Evolutionary conservation across 371 early-diverging fungal species (phyloP).

Genomic region (Syncephalastrum monosporum): DNA sequence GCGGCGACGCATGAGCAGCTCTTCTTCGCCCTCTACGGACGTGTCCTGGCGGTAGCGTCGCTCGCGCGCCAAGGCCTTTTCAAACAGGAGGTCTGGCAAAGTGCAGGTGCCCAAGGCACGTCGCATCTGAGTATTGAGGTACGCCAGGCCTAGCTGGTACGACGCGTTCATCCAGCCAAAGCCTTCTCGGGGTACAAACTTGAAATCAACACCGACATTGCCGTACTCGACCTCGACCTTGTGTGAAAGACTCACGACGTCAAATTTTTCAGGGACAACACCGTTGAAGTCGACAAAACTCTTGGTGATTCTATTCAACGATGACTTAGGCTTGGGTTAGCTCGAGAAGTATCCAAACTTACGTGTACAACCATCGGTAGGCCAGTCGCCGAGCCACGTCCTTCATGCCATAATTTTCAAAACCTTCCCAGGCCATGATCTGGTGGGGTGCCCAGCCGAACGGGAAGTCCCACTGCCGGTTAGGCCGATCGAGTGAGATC

Average conservation of each 20-base stretch:
- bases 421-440: slow-evolving; percentile 89
- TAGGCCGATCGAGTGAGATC: slow-evolving; percentile 75
- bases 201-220: slow-evolving; percentile 92
- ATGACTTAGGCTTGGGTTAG: background rate
- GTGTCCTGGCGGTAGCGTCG: background rate
- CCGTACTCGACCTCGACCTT: slow-evolving; percentile 93
- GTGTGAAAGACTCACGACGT: slow-evolving; percentile 91
- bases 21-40: slow-evolving; percentile 8
- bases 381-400: slow-evolving; percentile 75
- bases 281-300: slow-evolving; percentile 97
- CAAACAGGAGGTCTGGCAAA: slow-evolving; percentile 70
- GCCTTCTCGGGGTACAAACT: slow-evolving; percentile 92
- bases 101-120: slow-evolving; percentile 83
- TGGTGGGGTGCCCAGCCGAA: slow-evolving; percentile 97
- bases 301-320: slow-evolving; percentile 68
- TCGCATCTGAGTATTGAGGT: slow-evolving; percentile 70
- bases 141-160: slow-evolving; percentile 81
- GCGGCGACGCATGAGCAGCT: slow-evolving; percentile 10
- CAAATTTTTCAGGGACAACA: slow-evolving; percentile 95
- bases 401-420: slow-evolving; percentile 73
- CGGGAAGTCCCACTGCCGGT: slow-evolving; percentile 93
- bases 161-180: slow-evolving; percentile 99
- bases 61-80: slow-evolving; percentile 18
- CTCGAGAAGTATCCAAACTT: slow-evolving; percentile 16
- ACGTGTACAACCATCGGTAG: slow-evolving; percentile 91